Evolutionary conservation across 2,329 filamentous ascomycete genomes (phyloP), one percentile per base, ranked within the genome.

Genomic region (Exophiala spinifera): DNA sequence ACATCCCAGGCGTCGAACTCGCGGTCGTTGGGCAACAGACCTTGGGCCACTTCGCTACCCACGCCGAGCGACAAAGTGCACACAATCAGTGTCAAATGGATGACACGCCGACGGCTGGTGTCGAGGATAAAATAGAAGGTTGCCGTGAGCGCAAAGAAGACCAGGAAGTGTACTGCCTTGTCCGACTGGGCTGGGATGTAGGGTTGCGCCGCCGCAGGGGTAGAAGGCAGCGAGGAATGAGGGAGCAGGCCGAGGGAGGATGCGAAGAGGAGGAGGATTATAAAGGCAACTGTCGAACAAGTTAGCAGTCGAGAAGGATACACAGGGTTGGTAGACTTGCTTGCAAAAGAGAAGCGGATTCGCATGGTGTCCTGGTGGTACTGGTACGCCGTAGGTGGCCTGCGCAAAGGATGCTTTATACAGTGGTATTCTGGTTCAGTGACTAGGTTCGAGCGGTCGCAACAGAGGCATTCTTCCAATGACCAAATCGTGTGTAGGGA

Each of bases 51-150:
- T 63, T 84, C 77, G 58, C 79, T 83, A 61, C 85, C 79, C 44
- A 80, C 65, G 25, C 74, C 75, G 5, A 79, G 67, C 11, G 75
- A 74, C 39, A 87, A 73, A 4, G 91, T 95, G 74, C 90, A 95
- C 56, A 90, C 78, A 19, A 90, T 70, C 21, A 96, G 76, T 13
- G 91, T 95, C 61, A 96, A 75, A 72, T 99, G 87, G 46, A 96
- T 77, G 17, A 85, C 87, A 63, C 92, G 88, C 48, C 92, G 86
- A 59, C 94, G 88, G 60, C 85, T 87, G 49, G 91, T 95, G 70
- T 99, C 94, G 65, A 96, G 75, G 68, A 96, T 88, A 91, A 94
- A 99, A 82, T 99, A 99, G 79, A 97, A 97, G 63, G 82, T 69
- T 40, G 79, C 64, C 14, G 92, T 96, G 49, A 99, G 81, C 62